These are phyloP conservation scores for Eucalyptus fibrosa DNA, from an alignment of 345 rosid species.

Conservation along the genomic window DNA sequence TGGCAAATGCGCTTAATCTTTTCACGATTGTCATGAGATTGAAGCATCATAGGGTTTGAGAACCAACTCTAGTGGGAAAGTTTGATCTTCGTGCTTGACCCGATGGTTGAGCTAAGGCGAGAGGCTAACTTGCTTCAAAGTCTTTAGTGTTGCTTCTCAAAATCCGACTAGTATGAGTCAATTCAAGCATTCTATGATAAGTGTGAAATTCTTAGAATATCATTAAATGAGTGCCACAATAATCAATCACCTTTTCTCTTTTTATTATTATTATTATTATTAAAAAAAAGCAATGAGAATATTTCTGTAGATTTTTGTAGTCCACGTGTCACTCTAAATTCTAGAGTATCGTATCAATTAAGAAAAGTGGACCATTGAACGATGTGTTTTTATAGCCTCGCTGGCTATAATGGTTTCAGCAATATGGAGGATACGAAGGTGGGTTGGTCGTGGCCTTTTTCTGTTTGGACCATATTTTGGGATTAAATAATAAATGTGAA, in stretches of 20 bases:
- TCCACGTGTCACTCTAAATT: neutral
- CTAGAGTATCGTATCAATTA: neutral
- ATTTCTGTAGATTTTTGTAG: neutral
- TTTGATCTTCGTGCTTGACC: neutral
- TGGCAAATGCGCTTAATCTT: neutral
- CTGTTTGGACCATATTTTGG: neutral
- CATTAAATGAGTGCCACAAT: neutral
- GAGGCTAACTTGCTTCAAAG: neutral
- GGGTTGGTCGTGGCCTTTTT: neutral
- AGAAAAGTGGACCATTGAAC: neutral
- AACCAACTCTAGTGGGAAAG: neutral
- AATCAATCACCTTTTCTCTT: neutral
- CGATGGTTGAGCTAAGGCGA: neutral
- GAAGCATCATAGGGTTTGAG: neutral
- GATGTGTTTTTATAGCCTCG: neutral
- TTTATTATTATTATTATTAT: neutral
- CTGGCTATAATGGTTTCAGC: neutral
- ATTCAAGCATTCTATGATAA: neutral
- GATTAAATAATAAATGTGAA: neutral
- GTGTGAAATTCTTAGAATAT: neutral
- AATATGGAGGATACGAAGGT: neutral
- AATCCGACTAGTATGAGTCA: neutral
- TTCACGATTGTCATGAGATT: neutral
- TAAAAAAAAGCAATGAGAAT: neutral
- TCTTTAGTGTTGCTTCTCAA: neutral